Evolutionary conservation across 495 filamentous ascomycete genomes (phyloP).

Genomic region (Penicillium bovifimosum): DNA sequence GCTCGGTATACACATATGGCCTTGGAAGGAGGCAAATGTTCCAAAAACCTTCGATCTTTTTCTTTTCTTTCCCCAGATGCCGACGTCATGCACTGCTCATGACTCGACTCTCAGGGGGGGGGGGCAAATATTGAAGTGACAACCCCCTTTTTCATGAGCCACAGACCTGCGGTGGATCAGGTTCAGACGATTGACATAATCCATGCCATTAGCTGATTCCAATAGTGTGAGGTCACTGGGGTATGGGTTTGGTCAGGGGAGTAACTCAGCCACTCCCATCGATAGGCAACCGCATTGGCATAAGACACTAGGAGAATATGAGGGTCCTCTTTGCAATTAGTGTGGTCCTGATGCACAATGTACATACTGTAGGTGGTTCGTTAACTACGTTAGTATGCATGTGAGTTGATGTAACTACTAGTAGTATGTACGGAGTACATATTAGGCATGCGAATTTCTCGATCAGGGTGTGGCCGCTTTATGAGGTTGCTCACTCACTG

Average conservation of each 20-base stretch:
- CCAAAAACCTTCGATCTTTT: background rate
- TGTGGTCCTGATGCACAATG: background rate
- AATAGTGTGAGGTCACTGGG: background rate
- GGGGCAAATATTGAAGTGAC: background rate
- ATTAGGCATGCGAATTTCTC: background rate
- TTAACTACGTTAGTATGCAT: too few relatives aligned
- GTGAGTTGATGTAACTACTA: background rate
- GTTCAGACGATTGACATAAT: background rate
- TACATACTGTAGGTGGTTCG: too few relatives aligned
- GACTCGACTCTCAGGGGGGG: constrained; percentile 12
- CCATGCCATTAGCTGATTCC: background rate
- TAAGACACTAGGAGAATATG: background rate
- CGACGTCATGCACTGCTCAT: constrained; percentile 18
- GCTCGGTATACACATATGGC: too few relatives aligned
- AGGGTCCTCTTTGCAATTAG: background rate
- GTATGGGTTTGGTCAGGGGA: background rate
- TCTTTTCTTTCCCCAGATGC: background rate
- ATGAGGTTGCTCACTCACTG: background rate
- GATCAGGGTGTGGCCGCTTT: too few relatives aligned
- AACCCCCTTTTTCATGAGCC: constrained; percentile 3
- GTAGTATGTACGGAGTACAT: background rate
- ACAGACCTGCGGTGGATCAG: background rate
- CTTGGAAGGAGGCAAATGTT: background rate
- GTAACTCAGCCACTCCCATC: background rate
- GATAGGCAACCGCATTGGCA: constrained; percentile 8